Evolutionary conservation across 78 protist species (phyloP).

Genomic region (Acrasis kona): DNA sequence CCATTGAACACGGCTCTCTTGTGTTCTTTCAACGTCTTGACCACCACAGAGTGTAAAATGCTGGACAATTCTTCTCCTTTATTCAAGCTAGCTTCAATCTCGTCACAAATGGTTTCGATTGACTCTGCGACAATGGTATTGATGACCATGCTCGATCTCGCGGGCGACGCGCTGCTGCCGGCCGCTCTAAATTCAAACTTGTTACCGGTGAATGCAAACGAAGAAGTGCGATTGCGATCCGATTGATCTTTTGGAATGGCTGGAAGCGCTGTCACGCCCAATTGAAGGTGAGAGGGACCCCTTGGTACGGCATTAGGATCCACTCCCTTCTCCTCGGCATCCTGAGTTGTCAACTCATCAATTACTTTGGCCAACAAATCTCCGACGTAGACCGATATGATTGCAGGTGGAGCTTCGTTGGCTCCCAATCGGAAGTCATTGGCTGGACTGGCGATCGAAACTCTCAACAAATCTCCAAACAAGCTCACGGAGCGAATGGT

Average conservation of each 20-base stretch:
- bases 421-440: conserved; percentile 91
- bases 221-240: conserved; percentile 93
- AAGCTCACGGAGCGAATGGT: conserved; percentile 41
- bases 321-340: background rate
- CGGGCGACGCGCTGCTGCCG: conserved; percentile 65
- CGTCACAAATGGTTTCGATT: background rate
- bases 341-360: background rate
- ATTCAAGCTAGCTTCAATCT: background rate
- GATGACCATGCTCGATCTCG: conserved; percentile 37
- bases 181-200: conserved; percentile 83
- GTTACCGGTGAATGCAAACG: conserved; percentile 85
- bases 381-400: conserved; percentile 85
- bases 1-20: conserved; percentile 71
- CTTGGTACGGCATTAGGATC: background rate
- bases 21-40: conserved; percentile 43
- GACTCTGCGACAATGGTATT: conserved; percentile 32
- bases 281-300: conserved; percentile 19
- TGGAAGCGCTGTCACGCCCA: conserved; percentile 57
- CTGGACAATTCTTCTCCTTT: too few relatives aligned
- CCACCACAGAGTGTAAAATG: too few relatives aligned
- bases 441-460: conserved; percentile 61
- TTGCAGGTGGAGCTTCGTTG: conserved; percentile 91
- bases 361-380: conserved; percentile 28
- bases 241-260: conserved; percentile 39
- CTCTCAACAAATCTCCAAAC: conserved; percentile 65